Evolutionary conservation across 179 eudicot genomes (phyloP), one percentile per base, ranked within the genome.

Genomic region (Silene coronaria): DNA sequence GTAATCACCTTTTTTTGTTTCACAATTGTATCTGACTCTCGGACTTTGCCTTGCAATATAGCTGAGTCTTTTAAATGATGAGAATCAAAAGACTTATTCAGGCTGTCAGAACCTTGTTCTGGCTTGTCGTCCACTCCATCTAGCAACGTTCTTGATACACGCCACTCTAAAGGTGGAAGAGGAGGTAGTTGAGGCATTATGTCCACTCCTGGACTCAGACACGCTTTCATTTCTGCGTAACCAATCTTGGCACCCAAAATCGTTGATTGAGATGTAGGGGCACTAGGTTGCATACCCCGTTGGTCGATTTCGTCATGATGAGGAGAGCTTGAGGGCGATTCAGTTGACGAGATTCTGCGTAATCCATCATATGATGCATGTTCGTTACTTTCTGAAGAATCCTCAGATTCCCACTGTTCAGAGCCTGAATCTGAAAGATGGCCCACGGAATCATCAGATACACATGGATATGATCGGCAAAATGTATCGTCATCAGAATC

Each of bases 401-500:
- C 87, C 22, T 84, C 88, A 71, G 89, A 84, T 72, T 91, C 94
- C 98, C 99, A 91, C 76, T 86, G 88, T 70, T 96, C 94, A 64
- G 96, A 93, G 80, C 89, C 84, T 71, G 96, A 86, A 68, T 91
- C 96, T 2, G 97, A 91, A 48, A 82, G 85, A 83, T 80, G 81
- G 74, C 88, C 87, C 64, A 72, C 82, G 63, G 82, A 70, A 72
- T 90, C 96, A 74, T 95, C 96, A 53, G 99, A 96, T 70, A 76
- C 69, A 76, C 82, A 85, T 28, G 97, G 89, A 79, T 97, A 85
- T 66, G 98, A 93, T 82, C 88, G 83, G 76, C 90, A 90, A 78
- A 93, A 96, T 11, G 96, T 91, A 82, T 91, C 97, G 77, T 87
- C 89, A 85, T 93, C 99, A 63, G 97, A 90, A 63, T 93, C 97